phyloP scores from a whole-genome alignment of 306 rosid species.

The Vigna hirtella region DNA sequence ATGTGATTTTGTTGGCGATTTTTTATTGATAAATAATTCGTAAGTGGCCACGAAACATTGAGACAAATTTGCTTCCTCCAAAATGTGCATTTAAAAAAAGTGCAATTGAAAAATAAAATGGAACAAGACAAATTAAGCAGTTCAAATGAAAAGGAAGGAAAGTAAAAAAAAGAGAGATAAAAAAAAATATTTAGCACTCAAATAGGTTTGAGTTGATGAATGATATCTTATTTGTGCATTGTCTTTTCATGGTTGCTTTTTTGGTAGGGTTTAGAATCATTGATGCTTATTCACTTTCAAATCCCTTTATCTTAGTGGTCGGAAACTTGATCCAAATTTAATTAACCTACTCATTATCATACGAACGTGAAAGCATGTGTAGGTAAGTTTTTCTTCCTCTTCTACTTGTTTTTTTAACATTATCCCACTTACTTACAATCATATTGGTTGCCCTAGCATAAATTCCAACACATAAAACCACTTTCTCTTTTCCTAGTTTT shows the following conservation, averaged over 20 bases:
- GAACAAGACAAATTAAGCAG: neutral
- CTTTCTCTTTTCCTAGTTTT: neutral
- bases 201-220: neutral
- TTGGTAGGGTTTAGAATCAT: constrained; percentile 6
- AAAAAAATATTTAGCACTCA: neutral
- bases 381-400: neutral
- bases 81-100: neutral
- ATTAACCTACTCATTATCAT: neutral
- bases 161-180: neutral
- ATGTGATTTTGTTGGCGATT: no score
- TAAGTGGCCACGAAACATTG: neutral
- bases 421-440: neutral
- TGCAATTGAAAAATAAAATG: neutral
- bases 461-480: neutral
- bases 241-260: neutral
- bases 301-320: constrained; percentile 3
- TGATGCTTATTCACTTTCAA: constrained; percentile 16
- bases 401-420: neutral
- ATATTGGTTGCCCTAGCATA: neutral
- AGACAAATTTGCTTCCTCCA: neutral
- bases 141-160: neutral
- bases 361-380: constrained; percentile 5
- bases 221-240: neutral
- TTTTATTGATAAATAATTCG: no score
- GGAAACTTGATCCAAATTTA: neutral